These are phyloP conservation scores for Davidsoniella neocaledoniae DNA, from an alignment of 2,329 filamentous ascomycete genomes.

Conservation along the genomic window DNA sequence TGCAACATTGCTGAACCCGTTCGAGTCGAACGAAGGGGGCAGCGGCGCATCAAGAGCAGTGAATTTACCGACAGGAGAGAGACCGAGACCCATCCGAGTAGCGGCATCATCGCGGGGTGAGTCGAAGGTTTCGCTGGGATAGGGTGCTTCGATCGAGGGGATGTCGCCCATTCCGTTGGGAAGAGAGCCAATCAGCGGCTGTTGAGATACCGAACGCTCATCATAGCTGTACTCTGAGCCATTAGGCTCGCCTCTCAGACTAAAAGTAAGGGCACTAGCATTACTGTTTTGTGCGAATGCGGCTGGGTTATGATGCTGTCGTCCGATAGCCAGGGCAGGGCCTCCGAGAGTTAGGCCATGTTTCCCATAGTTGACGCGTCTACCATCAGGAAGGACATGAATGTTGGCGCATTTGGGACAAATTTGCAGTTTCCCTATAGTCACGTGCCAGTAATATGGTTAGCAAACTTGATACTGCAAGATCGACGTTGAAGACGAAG, in stretches of 20 bases:
- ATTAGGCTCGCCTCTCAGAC: slow-evolving; percentile 28
- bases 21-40: slow-evolving; percentile 89
- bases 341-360: slow-evolving; percentile 49
- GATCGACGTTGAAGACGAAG: no score
- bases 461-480: no score
- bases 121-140: slow-evolving; percentile 50
- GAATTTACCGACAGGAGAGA: slow-evolving; percentile 62
- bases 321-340: slow-evolving; percentile 40
- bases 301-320: slow-evolving; percentile 11
- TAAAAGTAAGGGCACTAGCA: slow-evolving; percentile 46
- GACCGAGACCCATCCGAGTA: slow-evolving; percentile 39
- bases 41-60: slow-evolving; percentile 87
- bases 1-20: slow-evolving; percentile 82
- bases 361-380: slow-evolving; percentile 69
- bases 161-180: slow-evolving; percentile 19
- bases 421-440: slow-evolving; percentile 93
- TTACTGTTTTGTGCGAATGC: slow-evolving; percentile 46
- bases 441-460: no score
- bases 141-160: slow-evolving; percentile 41
- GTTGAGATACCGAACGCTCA: slow-evolving; percentile 20
- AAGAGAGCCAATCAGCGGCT: slow-evolving; percentile 26
- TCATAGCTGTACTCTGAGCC: slow-evolving; percentile 24
- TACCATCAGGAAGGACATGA: slow-evolving; percentile 85
- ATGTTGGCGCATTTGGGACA: slow-evolving; percentile 90
- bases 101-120: slow-evolving; percentile 55